phyloP scores from a whole-genome alignment of 2,329 filamentous ascomycete species.

The Penicillium olsonii region DNA sequence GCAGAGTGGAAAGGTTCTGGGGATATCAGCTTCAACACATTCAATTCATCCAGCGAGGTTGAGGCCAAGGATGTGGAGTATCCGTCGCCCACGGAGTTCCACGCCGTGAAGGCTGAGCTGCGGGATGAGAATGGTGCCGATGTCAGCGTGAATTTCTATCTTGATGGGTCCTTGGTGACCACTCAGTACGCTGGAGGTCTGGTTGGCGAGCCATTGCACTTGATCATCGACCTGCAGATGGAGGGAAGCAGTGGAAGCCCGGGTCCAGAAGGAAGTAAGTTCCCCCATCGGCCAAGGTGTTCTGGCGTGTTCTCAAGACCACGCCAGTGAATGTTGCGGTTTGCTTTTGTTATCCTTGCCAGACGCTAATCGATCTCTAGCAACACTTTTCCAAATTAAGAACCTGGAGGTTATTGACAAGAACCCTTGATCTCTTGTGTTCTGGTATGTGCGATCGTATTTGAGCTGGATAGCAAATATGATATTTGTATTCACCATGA shows the following conservation, averaged over 20 bases:
- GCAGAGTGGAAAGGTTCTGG: conserved; percentile 63
- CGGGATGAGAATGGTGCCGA: conserved; percentile 55
- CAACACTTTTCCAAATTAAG: conserved; percentile 15
- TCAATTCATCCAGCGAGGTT: conserved; percentile 48
- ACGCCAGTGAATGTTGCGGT: background rate
- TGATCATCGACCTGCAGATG: conserved; percentile 32
- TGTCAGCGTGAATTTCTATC: conserved; percentile 56
- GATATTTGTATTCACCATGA: background rate
- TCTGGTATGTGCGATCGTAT: background rate
- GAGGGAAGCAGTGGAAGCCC: conserved; percentile 22
- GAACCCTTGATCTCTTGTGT: background rate
- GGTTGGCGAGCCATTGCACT: conserved; percentile 48
- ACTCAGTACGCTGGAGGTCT: conserved; percentile 55
- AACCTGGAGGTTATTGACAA: conserved; percentile 12
- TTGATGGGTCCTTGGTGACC: conserved; percentile 53
- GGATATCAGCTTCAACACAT: conserved; percentile 28
- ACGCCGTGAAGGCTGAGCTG: conserved; percentile 54
- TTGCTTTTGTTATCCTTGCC: background rate
- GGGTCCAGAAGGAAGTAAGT: conserved; percentile 16
- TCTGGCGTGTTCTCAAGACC: background rate
- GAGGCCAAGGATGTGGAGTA: conserved; percentile 53
- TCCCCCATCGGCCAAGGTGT: background rate
- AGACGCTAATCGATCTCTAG: conserved; percentile 2
- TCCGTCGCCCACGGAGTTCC: conserved; percentile 48
- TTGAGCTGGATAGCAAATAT: background rate